Base-by-base conservation (phyloP, 176 grass and related monocot species). In the Triticum dicoccoides region DNA sequence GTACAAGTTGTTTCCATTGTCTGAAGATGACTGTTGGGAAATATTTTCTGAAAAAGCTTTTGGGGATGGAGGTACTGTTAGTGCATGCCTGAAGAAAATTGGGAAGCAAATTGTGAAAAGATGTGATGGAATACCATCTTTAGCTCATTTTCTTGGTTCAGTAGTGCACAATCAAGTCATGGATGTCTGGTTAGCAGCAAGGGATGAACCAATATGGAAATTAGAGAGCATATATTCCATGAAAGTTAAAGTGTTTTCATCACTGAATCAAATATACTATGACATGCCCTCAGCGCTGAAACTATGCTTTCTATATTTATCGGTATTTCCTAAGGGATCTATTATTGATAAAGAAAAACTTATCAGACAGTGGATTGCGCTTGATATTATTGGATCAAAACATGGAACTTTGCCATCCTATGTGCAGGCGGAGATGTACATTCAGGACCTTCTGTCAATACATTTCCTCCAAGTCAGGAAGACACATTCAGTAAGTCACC, bases 221-320 rank as follows among this genome's bases (percentile, higher is more conserved):
- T 38, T 83, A 24, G 69, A 14, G 66, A 23, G 1, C 78, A 85
- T 2, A 65, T 9, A 20, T 35, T 24, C 73, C 2, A 2, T 15
- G 54, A 64, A 15, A 74, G 0, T 9, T 33, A 21, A 88, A 79
- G 0, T 91, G 18, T 73, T 71, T 47, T 51, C 76, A 84, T 15
- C 75, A 81, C 74, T 87, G 4, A 25, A 52, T 51, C 13, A 64
- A 30, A 65, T 81, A 17, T 87, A 81, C 5, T 12, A 37, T 38
- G 42, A 54, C 2, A 65, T 92, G 51, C 51, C 90, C 0, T 62
- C 71, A 3, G 66, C 7, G 2, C 17, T 83, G 29, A 92, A 86
- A 79, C 30, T 69, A 59, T 92, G 90, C 47, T 82, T 92, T 66
- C 30, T 87, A 21, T 90, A 90, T 80, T 83, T 79, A 39, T 83